phyloP scores from a whole-genome alignment of 164 flowering plant species.

The Liquidambar formosana region DNA sequence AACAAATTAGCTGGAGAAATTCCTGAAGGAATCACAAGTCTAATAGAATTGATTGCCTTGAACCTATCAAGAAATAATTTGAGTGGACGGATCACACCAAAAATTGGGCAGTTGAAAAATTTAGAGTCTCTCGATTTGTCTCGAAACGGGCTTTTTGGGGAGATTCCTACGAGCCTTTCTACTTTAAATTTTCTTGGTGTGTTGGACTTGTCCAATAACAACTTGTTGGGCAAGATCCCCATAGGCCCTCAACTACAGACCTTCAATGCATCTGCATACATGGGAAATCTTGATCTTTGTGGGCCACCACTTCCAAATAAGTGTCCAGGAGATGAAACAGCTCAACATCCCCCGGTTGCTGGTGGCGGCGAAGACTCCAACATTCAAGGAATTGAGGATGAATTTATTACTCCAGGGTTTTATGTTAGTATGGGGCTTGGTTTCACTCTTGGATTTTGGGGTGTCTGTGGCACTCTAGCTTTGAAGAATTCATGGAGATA shows the following conservation, averaged over 20 bases:
- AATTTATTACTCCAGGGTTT: conserved; percentile 7
- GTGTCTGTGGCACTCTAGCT: conserved; percentile 20
- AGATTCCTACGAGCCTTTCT: conserved; percentile 23
- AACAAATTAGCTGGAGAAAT: conserved; percentile 27
- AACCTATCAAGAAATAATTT: conserved; percentile 26
- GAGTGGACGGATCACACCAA: conserved; percentile 10
- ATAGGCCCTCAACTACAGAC: conserved; percentile 31
- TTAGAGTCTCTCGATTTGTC: conserved; percentile 24
- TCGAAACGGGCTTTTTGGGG: conserved; percentile 25
- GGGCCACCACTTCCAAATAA: conserved; percentile 27
- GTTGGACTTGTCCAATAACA: conserved; percentile 17
- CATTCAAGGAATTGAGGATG: not conserved
- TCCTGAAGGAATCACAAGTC: conserved; percentile 11
- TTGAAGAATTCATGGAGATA: conserved; percentile 17
- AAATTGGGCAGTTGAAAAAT: conserved; percentile 16
- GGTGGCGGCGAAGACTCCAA: not conserved
- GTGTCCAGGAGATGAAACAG: conserved; percentile 9
- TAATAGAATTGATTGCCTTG: conserved; percentile 4
- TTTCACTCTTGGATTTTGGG: conserved; percentile 31
- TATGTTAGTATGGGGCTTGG: conserved; percentile 18
- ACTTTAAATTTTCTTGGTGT: not conserved
- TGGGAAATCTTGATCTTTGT: conserved; percentile 34
- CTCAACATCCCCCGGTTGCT: not conserved
- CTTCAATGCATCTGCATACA: conserved; percentile 19
- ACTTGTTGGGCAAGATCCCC: conserved; percentile 32